These are phyloP conservation scores for Starmerella gropengiesseri DNA, from an alignment of 805 yeast genomes.

Conservation along the genomic window DNA sequence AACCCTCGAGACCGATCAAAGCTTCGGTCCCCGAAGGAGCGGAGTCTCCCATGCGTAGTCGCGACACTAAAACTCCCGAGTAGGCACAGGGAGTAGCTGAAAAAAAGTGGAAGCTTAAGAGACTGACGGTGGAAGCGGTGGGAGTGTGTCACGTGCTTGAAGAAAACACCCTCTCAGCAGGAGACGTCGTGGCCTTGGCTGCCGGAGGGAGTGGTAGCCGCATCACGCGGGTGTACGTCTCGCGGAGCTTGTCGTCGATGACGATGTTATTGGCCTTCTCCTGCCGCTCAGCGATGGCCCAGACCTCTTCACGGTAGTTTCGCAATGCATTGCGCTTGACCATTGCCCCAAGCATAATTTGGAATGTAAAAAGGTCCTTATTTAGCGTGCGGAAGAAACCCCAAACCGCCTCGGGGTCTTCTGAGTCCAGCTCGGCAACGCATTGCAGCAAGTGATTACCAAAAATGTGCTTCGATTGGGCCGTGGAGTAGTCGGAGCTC, in stretches of 20 bases:
- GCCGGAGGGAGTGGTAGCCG: slow-evolving; percentile 1
- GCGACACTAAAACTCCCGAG: too few relatives aligned
- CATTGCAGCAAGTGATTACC: slow-evolving; percentile 21
- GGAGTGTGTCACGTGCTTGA: background rate
- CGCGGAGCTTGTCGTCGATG: slow-evolving; percentile 21
- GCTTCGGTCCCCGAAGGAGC: background rate
- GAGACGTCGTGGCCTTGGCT: background rate
- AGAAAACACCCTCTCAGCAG: background rate
- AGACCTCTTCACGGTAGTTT: slow-evolving; percentile 14
- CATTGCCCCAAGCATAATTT: slow-evolving; percentile 24
- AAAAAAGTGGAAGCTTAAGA: too few relatives aligned
- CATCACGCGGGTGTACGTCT: slow-evolving; percentile 17
- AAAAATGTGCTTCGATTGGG: slow-evolving; percentile 14
- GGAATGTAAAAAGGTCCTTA: slow-evolving; percentile 24
- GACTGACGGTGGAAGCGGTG: too few relatives aligned
- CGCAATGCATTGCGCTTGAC: slow-evolving; percentile 9
- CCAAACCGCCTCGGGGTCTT: slow-evolving; percentile 17
- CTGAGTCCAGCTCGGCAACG: background rate
- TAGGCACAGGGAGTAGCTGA: too few relatives aligned
- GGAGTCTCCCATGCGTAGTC: background rate
- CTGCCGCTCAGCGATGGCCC: slow-evolving; percentile 21
- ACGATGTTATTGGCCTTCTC: slow-evolving; percentile 19
- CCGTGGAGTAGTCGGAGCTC: slow-evolving; percentile 4
- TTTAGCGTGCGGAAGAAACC: slow-evolving; percentile 21
- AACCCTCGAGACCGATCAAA: background rate